Evolutionary conservation across 805 yeast species (phyloP).

Genomic region (Spathaspora gorwiae): DNA sequence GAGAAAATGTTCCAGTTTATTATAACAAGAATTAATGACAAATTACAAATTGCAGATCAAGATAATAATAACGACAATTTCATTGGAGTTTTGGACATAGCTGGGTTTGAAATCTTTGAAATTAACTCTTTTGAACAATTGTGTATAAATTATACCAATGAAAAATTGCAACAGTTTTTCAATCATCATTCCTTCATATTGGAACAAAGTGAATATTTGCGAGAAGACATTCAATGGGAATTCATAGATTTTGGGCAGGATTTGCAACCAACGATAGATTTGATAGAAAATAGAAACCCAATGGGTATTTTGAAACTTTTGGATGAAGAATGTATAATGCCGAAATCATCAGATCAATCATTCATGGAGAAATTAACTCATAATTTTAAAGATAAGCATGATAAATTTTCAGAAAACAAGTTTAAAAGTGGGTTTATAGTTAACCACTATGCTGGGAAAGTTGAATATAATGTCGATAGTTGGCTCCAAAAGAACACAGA

Average conservation of each 20-base stretch:
- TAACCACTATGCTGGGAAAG: conserved; percentile 93
- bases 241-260: conserved; percentile 94
- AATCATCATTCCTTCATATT: conserved; percentile 59
- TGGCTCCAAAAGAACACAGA: conserved; percentile 96
- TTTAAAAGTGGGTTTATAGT: conserved; percentile 74
- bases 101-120: conserved; percentile 58
- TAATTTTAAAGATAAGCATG: conserved; percentile 47
- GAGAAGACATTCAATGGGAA: conserved; percentile 59
- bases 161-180: conserved; percentile 56
- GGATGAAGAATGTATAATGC: conserved; percentile 94
- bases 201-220: conserved; percentile 56
- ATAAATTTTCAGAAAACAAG: conserved; percentile 67
- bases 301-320: conserved; percentile 81
- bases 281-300: conserved; percentile 72
- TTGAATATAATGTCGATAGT: conserved; percentile 86
- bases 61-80: conserved; percentile 21
- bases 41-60: conserved; percentile 33
- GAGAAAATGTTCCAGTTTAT: conserved; percentile 78
- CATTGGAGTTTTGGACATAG: conserved; percentile 57
- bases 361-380: conserved; percentile 75
- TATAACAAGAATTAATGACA: conserved; percentile 70
- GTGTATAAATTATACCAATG: conserved; percentile 59
- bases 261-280: conserved; percentile 87
- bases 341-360: conserved; percentile 78
- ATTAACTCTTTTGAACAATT: conserved; percentile 57